Evolutionary conservation across 2,329 filamentous ascomycete species (phyloP), one percentile per base, ranked within the genome.

Genomic region (Fusarium scirpi): DNA sequence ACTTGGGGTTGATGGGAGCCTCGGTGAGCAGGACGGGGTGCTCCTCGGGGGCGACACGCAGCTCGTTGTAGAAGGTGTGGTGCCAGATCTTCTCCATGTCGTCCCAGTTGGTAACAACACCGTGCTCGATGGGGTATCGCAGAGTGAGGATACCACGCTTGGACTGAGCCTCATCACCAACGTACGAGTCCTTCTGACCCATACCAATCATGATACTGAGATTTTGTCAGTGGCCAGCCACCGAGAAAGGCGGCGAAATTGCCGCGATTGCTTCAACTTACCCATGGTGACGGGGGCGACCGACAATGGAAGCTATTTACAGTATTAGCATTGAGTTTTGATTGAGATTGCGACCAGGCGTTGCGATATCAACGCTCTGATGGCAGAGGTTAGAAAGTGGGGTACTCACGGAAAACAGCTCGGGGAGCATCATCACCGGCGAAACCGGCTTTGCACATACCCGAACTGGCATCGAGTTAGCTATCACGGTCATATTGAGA

Each of bases 41-140:
- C 92, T 99, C 96, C 90, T 99, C 96, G 79, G 96, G 96, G 80
- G 96, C 96, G 76, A 99, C 96, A 95, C 96, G 95, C 82, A 99
- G 90, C 90, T 99, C 96, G 88, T 99, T 99, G 93, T 98, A 99
- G 91, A 99, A 99, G 83, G 96, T 98, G 93, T 99, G 96, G 86
- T 99, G 96, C 96, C 96, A 99, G 80, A 99, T 98, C 92, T 98
- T 98, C 90, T 98, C 96, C 96, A 98, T 98, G 86, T 98, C 96
- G 85, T 99, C 96, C 96, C 96, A 99, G 93, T 98, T 98, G 88
- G 96, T 99, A 83, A 99, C 96, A 80, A 99, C 96, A 96, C 96
- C 96, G 91, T 99, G 96, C 91, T 99, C 96, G 84, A 99, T 99
- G 83, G 96, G 96, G 88, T 99, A 99, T 89, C 96, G 92, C 83